Conservation (phyloP, 2,329 filamentous ascomycete species). For the Fusarium floridanum region DNA sequence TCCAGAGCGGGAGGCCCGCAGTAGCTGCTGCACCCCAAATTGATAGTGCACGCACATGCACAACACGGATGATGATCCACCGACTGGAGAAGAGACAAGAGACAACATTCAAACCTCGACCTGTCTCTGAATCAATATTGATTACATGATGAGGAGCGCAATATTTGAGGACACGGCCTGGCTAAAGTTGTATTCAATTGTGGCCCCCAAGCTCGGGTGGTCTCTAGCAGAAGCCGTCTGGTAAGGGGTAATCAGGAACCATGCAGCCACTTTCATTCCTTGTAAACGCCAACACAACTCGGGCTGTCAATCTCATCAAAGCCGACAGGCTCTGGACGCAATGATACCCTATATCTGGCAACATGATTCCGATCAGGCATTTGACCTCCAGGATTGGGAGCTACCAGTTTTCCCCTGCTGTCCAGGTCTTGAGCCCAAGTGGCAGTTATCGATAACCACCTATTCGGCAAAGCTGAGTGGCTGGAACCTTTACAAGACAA, state of each 20-base stretch:
- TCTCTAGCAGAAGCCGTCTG: not conserved
- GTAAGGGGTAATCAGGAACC: not conserved
- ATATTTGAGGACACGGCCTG: not conserved
- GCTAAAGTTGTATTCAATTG: not conserved
- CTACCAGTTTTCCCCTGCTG: not conserved
- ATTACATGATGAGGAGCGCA: not conserved
- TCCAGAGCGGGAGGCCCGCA: slow-evolving; percentile 37
- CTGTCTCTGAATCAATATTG: not conserved
- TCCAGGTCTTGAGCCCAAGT: not conserved
- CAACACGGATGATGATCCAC: slow-evolving; percentile 5
- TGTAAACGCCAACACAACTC: not conserved
- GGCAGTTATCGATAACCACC: not conserved
- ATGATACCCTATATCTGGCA: not conserved
- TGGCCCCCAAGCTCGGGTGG: not conserved
- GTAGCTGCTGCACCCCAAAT: slow-evolving; percentile 27
- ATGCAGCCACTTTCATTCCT: slow-evolving; percentile 7
- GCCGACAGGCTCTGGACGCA: not conserved
- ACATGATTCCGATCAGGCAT: not conserved
- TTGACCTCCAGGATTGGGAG: not conserved
- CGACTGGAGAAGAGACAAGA: not conserved
- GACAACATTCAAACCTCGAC: not conserved
- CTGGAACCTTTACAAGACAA: not conserved
- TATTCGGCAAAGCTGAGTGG: not conserved
- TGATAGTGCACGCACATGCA: slow-evolving; percentile 12
- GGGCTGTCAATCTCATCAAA: slow-evolving; percentile 1